These are phyloP conservation scores for Metrosideros polymorpha DNA, from an alignment of 441 rosid species.

Conservation along the genomic window DNA sequence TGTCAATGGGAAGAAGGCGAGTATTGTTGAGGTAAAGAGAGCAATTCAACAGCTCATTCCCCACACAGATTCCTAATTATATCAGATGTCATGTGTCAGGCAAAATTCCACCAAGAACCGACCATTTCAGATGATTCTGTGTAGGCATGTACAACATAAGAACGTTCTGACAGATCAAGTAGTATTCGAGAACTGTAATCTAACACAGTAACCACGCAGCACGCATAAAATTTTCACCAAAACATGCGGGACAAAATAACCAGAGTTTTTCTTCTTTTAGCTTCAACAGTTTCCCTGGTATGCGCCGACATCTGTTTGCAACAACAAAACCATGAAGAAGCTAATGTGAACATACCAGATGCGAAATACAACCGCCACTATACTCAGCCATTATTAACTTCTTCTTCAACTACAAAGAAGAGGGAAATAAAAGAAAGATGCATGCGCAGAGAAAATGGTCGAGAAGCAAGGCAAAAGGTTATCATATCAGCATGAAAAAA, in stretches of 20 bases:
- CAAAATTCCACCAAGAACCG: background rate
- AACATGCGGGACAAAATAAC: background rate
- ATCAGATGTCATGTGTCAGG: background rate
- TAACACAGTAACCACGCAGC: background rate
- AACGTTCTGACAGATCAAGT: background rate
- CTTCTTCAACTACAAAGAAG: background rate
- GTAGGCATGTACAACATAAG: background rate
- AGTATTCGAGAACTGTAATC: background rate
- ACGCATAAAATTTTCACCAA: background rate
- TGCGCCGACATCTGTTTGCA: background rate
- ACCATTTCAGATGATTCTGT: background rate
- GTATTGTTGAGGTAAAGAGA: conserved; percentile 52
- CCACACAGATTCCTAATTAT: background rate
- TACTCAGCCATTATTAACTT: background rate
- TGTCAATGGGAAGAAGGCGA: conserved; percentile 24
- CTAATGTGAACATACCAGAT: background rate
- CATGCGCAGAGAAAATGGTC: background rate
- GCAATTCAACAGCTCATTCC: conserved; percentile 59
- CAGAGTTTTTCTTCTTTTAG: background rate
- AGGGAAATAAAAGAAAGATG: background rate
- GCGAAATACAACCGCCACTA: background rate
- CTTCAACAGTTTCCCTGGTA: background rate
- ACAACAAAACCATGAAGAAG: background rate
- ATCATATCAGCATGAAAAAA: background rate
- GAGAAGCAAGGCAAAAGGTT: background rate